Conservation (phyloP, 352 stramenopile species). For the Pythium monospermum region DNA sequence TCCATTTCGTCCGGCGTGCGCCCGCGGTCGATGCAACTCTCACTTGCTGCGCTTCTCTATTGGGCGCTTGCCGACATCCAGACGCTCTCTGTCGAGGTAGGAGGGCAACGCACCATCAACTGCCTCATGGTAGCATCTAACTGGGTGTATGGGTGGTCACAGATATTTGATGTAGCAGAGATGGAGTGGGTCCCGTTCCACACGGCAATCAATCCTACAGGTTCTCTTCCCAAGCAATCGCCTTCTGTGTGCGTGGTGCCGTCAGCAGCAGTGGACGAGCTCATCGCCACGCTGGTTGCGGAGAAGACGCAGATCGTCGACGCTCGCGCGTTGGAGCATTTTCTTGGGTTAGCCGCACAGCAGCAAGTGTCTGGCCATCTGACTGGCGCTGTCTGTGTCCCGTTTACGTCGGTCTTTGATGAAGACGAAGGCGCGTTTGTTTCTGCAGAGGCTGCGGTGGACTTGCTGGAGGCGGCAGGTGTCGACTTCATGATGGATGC, state of each 20-base stretch:
- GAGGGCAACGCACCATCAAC: too few species aligned
- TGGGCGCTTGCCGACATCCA: constrained; percentile 10
- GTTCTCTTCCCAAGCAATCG: not conserved
- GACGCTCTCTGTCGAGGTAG: constrained; percentile 16
- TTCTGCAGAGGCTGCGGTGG: constrained; percentile 28
- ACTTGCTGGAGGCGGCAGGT: constrained; percentile 35
- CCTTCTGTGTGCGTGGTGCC: constrained; percentile 5
- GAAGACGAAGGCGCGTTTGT: constrained; percentile 31
- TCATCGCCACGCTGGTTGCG: constrained; percentile 29
- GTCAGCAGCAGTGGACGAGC: constrained; percentile 14
- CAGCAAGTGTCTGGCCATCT: constrained; percentile 55
- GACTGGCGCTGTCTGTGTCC: constrained; percentile 38
- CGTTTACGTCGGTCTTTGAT: constrained; percentile 46
- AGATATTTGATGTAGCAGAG: constrained; percentile 10
- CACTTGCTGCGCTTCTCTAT: constrained; percentile 15
- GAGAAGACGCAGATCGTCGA: constrained; percentile 44
- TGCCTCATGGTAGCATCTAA: not conserved
- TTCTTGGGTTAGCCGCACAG: constrained; percentile 35
- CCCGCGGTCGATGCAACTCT: constrained; percentile 12
- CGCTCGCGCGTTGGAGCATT: constrained; percentile 39
- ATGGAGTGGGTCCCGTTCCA: constrained; percentile 16
- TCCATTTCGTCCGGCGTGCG: constrained; percentile 5
- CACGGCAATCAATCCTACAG: constrained; percentile 1
- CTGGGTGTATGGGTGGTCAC: not conserved
- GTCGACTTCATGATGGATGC: constrained; percentile 34